These are phyloP conservation scores for Epichloe sibirici DNA, from an alignment of 2,329 filamentous ascomycete genomes.

Conservation along the genomic window DNA sequence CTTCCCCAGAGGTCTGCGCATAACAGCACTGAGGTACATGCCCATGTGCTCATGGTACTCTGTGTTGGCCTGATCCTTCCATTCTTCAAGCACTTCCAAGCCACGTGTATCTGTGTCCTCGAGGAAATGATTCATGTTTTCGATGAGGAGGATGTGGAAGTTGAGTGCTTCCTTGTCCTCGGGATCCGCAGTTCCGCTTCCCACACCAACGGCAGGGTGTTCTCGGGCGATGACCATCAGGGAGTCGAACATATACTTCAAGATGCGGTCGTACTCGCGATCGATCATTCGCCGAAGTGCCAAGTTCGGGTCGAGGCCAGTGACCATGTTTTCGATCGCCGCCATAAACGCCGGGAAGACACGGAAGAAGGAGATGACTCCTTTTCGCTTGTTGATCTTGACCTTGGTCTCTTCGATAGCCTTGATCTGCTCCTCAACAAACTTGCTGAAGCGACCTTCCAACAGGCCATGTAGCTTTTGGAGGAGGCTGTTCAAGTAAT, in stretches of 20 bases:
- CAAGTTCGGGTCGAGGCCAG: constrained; percentile 41
- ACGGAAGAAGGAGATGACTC: constrained; percentile 89
- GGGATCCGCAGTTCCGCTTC: constrained; percentile 35
- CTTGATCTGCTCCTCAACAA: constrained; percentile 87
- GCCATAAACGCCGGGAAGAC: constrained; percentile 81
- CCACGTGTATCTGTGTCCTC: constrained; percentile 74
- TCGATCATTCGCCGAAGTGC: constrained; percentile 68
- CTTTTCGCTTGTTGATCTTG: constrained; percentile 97
- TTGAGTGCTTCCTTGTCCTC: constrained; percentile 97
- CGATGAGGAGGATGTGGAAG: constrained; percentile 92
- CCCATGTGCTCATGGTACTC: constrained; percentile 81
- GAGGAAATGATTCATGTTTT: constrained; percentile 97
- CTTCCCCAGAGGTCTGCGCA: constrained; percentile 79
- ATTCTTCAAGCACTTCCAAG: constrained; percentile 67
- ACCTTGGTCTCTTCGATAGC: constrained; percentile 98
- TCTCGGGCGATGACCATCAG: constrained; percentile 83
- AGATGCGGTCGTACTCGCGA: constrained; percentile 74
- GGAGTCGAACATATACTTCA: constrained; percentile 94
- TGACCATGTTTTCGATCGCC: constrained; percentile 74
- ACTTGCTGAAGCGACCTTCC: constrained; percentile 67
- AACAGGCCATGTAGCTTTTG: constrained; percentile 69
- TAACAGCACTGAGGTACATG: constrained; percentile 77
- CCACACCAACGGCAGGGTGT: constrained; percentile 40
- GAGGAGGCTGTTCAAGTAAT: constrained; percentile 70
- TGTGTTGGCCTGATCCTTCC: constrained; percentile 63